A percentile compares a stretch with the other conserved stretches of the same genome.
Conservation (phyloP, 2,329 filamentous ascomycete genomes). For the Monosporascus sp. region DNA sequence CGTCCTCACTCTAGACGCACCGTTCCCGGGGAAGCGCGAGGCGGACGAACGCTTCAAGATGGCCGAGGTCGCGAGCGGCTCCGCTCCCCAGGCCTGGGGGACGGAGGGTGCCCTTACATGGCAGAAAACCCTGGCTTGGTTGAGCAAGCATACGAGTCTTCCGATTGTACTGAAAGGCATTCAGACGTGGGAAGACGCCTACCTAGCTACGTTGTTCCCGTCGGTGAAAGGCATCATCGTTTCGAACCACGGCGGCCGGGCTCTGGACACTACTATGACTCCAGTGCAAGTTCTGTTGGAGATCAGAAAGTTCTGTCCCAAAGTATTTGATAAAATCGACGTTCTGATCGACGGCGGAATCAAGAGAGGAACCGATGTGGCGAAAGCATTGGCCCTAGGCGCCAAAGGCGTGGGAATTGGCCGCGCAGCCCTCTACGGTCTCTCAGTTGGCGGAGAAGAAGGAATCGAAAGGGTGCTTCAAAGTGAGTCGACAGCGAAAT, state of each 20-base stretch:
- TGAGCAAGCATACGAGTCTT: conserved; percentile 70
- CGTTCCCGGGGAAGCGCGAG: conserved; percentile 76
- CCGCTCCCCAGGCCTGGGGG: conserved; percentile 73
- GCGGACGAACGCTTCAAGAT: conserved; percentile 18
- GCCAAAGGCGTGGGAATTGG: conserved; percentile 37
- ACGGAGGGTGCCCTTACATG: conserved; percentile 81
- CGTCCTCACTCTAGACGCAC: conserved; percentile 80
- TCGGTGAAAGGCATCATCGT: conserved; percentile 76
- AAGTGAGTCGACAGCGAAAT: conserved; percentile 35
- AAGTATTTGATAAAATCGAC: conserved; percentile 27
- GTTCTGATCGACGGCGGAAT: conserved; percentile 32
- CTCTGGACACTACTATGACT: conserved; percentile 53
- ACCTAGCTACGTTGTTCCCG: conserved; percentile 60
- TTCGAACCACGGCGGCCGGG: conserved; percentile 85
- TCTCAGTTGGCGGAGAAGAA: conserved; percentile 45
- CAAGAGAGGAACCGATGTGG: conserved; percentile 30
- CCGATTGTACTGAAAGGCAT: conserved; percentile 91
- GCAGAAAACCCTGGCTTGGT: conserved; percentile 74
- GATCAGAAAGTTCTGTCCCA: conserved; percentile 25
- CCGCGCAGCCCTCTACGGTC: conserved; percentile 37
- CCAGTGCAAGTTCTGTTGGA: conserved; percentile 29
- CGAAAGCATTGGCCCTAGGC: conserved; percentile 33
- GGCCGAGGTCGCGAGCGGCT: conserved; percentile 58
- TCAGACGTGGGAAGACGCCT: conserved; percentile 88
- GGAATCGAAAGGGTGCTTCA: conserved; percentile 53